Conservation (phyloP, 1,284 basidiomycete genomes). For the Chalciporus piperatoides region DNA sequence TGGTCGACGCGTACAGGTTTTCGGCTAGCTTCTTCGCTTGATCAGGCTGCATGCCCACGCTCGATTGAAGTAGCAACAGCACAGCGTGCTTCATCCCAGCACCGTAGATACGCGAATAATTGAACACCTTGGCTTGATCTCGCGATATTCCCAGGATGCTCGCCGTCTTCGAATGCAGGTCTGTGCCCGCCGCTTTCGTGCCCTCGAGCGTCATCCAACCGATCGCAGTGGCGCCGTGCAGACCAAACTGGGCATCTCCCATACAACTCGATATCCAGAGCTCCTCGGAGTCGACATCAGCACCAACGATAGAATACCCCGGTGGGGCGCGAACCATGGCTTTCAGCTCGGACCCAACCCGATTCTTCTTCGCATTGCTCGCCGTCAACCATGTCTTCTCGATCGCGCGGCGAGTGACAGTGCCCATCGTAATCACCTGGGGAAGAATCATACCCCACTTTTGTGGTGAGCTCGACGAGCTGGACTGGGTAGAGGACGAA, state of each 20-base stretch:
- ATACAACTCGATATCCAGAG: constrained; percentile 99
- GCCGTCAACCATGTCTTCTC: constrained; percentile 99
- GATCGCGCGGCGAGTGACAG: constrained; percentile 94
- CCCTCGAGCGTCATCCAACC: constrained; percentile 99
- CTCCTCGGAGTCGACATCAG: constrained; percentile 98
- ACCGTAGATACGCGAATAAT: constrained; percentile 98
- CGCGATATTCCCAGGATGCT: constrained; percentile 90
- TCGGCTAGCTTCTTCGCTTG: constrained; percentile 81
- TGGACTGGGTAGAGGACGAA: constrained; percentile 6
- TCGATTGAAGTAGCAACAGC: constrained; percentile 85
- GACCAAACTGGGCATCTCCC: constrained; percentile 97
- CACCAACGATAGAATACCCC: constrained; percentile 94
- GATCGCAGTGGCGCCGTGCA: constrained; percentile 95
- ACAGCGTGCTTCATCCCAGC: constrained; percentile 95
- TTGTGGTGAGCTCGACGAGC: constrained; percentile 32
- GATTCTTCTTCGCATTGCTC: constrained; percentile 96
- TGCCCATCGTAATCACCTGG: constrained; percentile 98
- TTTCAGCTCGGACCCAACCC: constrained; percentile 96
- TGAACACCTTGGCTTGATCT: constrained; percentile 98
- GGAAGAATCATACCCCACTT: constrained; percentile 92
- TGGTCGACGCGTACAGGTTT: constrained; percentile 89
- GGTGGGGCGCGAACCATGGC: constrained; percentile 94
- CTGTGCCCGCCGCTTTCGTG: constrained; percentile 94
- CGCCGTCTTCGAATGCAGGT: constrained; percentile 97
- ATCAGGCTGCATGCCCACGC: constrained; percentile 74